Base-by-base conservation (phyloP, 768 basidiomycete genomes). In the Coprinopsis cinerea region DNA sequence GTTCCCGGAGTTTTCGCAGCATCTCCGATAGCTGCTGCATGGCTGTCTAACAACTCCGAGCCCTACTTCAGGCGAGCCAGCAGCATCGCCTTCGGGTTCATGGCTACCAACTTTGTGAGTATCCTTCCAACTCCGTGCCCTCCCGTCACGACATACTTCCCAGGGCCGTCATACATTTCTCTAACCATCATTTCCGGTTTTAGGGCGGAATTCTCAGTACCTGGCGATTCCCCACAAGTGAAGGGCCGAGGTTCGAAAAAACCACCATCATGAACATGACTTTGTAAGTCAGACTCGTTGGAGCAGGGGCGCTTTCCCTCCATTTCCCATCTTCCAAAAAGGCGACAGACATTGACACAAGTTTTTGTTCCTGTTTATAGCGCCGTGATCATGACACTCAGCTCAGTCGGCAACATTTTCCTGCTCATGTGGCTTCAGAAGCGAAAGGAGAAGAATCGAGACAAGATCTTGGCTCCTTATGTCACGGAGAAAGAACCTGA, bases 151-250 rank as follows among this genome's bases (percentile, higher is more conserved):
- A 10, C 37, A 10, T 26, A 1, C 28, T 4, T 10, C 40, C 18
- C 32, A 10, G 3, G 17, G 17, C n/a, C 27, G 15, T 37, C 11
- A n/a, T 17, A 40, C 5, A n/a, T n/a, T n/a, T n/a, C n/a, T n/a
- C n/a, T n/a, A 41, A 24, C n/a, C 14, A 15, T 27, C 1, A 35
- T 20, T 39, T 30, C 37, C 24, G 44, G 23, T 30, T 49, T 9
- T 27, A 71, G 68, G 69, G 69, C 18, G 69, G 70, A 22, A 69
- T 70, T 23, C 55, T 68, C 23, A 71, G 68, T 50, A 70, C 70
- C 3, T 71, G 68, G 70, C 55, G 64, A 9, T 69, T 66, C 58
- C 70, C 70, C 15, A 65, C 68, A 0, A 70, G 64, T 7, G 67
- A 69, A 53, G 67, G 67, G 2, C 68, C 69, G 4, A 60, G 57